Base-by-base conservation (phyloP, 164 flowering plant genomes). In the Warburgia ugandensis region DNA sequence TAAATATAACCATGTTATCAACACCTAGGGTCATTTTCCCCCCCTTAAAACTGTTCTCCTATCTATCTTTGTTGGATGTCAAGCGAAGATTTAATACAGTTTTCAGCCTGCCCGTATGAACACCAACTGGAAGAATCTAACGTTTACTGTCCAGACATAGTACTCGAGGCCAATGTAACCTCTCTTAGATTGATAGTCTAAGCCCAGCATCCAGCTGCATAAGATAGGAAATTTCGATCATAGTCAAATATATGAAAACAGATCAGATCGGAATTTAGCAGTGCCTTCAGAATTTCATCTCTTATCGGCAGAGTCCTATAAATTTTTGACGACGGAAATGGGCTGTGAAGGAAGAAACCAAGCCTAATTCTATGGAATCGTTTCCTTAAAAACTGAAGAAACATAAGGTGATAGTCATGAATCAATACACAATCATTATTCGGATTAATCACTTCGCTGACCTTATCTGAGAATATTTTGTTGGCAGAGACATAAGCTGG, bases 351-450 rank as follows among this genome's bases (percentile, higher is more conserved):
- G 60, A 88, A 88, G 56, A 88, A 88, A 5, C 96, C 91, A 28
- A 88, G 68, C 73, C 80, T 85, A 19, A 83, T 73, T 29, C 84
- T 71, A 52, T 77, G 57, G 50, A 55, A 81, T 22, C 77, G 71
- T 54, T 75, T 84, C 68, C 96, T 76, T 55, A 88, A 52, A 45
- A 84, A 77, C 26, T 86, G 96, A 10, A 88, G 78, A 39, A 78
- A 68, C 94, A 88, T 80, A 53, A 88, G 79, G 67, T 88, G 96
- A 68, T 88, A 88, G 66, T 88, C 96, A 59, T 88, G 94, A 54
- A 88, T 51, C 96, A 92, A 87, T 21, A 87, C 79, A 66, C 55
- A 78, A 63, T 80, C 86, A 42, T 77, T 87, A 29, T 79, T 84
- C 1, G 58, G 56, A 45, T 60, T 56, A 21, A 67, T 55, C 33